Percentiles rank a stretch among this genome's conserved stretches.
phyloP scores from a whole-genome alignment of 345 rosid genomes.

The Corchorus olitorius region DNA sequence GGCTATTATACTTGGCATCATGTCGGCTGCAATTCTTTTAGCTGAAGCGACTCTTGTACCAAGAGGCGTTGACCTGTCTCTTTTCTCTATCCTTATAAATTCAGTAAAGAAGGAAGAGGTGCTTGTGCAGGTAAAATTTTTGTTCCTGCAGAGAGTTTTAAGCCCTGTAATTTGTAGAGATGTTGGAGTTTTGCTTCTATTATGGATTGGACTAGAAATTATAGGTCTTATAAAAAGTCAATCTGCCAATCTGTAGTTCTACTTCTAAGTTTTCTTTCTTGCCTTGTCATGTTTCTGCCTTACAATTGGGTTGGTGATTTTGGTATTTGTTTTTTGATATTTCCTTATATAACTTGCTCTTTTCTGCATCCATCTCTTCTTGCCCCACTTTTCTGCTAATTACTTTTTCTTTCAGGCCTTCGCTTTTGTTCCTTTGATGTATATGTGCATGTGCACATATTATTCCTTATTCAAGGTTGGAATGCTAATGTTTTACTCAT shows the following conservation, averaged over 20 bases:
- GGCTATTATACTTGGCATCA: conserved; percentile 70
- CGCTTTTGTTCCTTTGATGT: conserved; percentile 93
- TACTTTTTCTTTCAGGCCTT: conserved; percentile 57
- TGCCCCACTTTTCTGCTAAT: conserved; percentile 11
- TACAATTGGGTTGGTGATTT: background rate
- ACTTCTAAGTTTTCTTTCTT: conserved; percentile 6
- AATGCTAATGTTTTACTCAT: conserved; percentile 97
- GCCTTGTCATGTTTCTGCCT: conserved; percentile 9
- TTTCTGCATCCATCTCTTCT: background rate
- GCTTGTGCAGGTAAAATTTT: conserved; percentile 62
- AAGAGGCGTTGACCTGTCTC: conserved; percentile 80
- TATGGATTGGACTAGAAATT: background rate
- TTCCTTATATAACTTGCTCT: conserved; percentile 1
- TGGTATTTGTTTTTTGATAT: background rate
- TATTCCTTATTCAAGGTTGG: conserved; percentile 95
- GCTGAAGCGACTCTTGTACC: conserved; percentile 95
- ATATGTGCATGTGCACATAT: conserved; percentile 97
- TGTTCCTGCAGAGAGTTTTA: background rate
- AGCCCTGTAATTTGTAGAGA: conserved; percentile 1
- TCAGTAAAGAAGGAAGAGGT: conserved; percentile 72
- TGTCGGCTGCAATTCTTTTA: conserved; percentile 95
- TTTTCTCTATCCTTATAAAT: conserved; percentile 86
- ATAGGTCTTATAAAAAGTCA: background rate
- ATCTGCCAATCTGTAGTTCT: background rate
- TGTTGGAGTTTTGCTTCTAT: background rate